A percentile compares a stretch with the other conserved stretches of the same genome.
Conservation (phyloP, 768 basidiomycete genomes). For the Lactarius psammicola region DNA sequence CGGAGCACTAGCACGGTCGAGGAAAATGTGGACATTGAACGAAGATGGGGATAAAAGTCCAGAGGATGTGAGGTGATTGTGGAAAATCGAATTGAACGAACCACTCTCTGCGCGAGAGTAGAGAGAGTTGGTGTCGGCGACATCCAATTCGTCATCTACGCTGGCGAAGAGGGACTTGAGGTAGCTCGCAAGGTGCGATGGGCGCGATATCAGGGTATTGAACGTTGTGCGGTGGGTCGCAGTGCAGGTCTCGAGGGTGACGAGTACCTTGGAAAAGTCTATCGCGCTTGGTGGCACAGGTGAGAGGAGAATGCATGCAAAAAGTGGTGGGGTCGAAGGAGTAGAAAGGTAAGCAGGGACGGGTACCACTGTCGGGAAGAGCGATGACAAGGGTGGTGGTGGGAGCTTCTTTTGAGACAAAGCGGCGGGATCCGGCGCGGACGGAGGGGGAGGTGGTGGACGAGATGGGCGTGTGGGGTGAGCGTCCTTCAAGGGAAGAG, state of each 20-base stretch:
- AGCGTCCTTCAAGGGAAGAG: constrained; percentile 31
- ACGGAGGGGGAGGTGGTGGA: constrained; percentile 34
- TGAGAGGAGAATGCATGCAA: constrained; percentile 66
- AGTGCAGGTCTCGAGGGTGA: constrained; percentile 75
- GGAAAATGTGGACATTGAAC: constrained; percentile 62
- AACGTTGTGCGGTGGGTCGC: constrained; percentile 63
- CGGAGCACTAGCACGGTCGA: constrained; percentile 79
- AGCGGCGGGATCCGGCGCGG: constrained; percentile 26
- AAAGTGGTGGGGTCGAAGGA: constrained; percentile 53
- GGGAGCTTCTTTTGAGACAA: constrained; percentile 33
- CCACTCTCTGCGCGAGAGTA: constrained; percentile 49
- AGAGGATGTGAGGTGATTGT: constrained; percentile 60
- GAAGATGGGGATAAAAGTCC: constrained; percentile 49
- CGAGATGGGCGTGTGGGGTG: constrained; percentile 38
- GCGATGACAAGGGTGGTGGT: constrained; percentile 36
- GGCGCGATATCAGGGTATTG: constrained; percentile 62
- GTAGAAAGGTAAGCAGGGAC: constrained; percentile 46
- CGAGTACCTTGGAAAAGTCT: constrained; percentile 61
- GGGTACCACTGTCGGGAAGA: constrained; percentile 48
- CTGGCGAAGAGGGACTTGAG: constrained; percentile 34
- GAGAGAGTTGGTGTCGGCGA: constrained; percentile 51
- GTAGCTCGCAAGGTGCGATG: constrained; percentile 57
- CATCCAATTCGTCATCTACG: constrained; percentile 36
- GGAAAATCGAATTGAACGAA: constrained; percentile 52
- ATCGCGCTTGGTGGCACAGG: constrained; percentile 45